phyloP scores from a whole-genome alignment of 495 filamentous ascomycete genomes.

The Trichocladium uniseriatum region DNA sequence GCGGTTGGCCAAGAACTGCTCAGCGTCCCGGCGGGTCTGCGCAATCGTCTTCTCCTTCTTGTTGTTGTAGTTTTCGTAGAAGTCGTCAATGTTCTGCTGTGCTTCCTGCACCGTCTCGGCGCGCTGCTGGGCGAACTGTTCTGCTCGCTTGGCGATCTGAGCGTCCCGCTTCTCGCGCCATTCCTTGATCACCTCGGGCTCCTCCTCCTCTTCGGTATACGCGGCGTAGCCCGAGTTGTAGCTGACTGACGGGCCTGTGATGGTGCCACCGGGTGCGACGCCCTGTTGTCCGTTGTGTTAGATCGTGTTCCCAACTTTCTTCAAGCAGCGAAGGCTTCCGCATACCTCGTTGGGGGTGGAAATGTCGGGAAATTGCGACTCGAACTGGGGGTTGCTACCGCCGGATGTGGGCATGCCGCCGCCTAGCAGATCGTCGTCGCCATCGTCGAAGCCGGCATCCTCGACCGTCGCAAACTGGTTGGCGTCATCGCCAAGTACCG shows the following conservation, averaged over 20 bases:
- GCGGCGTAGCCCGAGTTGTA: constrained; percentile 59
- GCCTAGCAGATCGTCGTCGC: constrained; percentile 72
- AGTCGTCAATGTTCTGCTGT: constrained; percentile 86
- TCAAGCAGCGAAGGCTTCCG: neutral
- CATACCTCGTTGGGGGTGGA: constrained; percentile 72
- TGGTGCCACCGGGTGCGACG: constrained; percentile 78
- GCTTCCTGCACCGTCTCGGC: constrained; percentile 74
- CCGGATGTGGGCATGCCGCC: constrained; percentile 47
- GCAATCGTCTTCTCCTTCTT: constrained; percentile 87
- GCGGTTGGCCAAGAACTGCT: constrained; percentile 78
- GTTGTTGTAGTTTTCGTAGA: constrained; percentile 98
- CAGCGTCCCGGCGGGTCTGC: constrained; percentile 82
- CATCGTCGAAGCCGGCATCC: constrained; percentile 56
- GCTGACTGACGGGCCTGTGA: constrained; percentile 62
- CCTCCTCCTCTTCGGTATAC: constrained; percentile 56
- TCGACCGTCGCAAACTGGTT: constrained; percentile 75
- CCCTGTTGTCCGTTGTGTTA: constrained; percentile 40
- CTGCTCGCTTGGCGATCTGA: constrained; percentile 62
- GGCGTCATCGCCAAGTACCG: constrained; percentile 83
- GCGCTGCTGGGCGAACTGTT: constrained; percentile 68
- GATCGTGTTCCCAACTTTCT: constrained; percentile 1
- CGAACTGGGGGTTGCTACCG: constrained; percentile 63
- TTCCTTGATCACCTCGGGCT: constrained; percentile 78
- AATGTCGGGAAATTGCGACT: constrained; percentile 80
- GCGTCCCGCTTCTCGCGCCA: constrained; percentile 88